A percentile compares a stretch with the other conserved stretches of the same genome.
phyloP scores from a whole-genome alignment of 805 yeast genomes.

The Wickerhamiella cacticola region DNA sequence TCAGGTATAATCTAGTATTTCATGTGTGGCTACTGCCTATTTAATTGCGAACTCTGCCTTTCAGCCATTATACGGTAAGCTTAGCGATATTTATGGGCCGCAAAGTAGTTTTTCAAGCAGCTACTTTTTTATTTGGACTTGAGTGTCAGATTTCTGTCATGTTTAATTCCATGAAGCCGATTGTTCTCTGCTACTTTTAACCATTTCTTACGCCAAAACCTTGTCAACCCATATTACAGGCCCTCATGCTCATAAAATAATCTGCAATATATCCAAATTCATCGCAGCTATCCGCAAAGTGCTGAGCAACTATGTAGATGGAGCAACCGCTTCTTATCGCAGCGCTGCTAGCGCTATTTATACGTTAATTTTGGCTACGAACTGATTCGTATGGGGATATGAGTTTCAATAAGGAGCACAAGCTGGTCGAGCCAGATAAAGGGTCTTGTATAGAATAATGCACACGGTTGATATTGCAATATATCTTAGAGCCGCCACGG shows the following conservation, averaged over 20 bases:
- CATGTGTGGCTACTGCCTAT: conserved; percentile 67
- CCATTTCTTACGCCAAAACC: background rate
- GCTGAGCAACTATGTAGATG: too few relatives aligned
- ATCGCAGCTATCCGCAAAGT: too few relatives aligned
- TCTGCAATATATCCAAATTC: too few relatives aligned
- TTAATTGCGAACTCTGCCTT: conserved; percentile 58
- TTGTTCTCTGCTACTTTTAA: conserved; percentile 30
- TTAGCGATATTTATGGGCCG: conserved; percentile 47
- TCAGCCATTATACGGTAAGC: conserved; percentile 61
- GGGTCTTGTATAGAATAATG: conserved; percentile 3
- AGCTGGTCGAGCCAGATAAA: conserved; percentile 8
- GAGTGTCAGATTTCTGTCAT: conserved; percentile 45
- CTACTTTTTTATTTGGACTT: conserved; percentile 34
- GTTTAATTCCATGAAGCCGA: conserved; percentile 40
- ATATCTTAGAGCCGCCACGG: background rate
- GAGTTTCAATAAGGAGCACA: conserved; percentile 5
- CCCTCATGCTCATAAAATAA: too few relatives aligned
- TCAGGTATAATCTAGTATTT: conserved; percentile 39
- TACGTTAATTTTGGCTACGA: conserved; percentile 2
- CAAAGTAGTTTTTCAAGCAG: conserved; percentile 32
- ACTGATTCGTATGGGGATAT: conserved; percentile 1
- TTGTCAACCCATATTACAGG: too few relatives aligned
- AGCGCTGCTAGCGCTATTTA: background rate
- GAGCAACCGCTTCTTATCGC: too few relatives aligned
- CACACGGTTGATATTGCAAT: background rate